phyloP scores from a whole-genome alignment of 2,329 filamentous ascomycete species.

The Pseudogymnoascus sp. region DNA sequence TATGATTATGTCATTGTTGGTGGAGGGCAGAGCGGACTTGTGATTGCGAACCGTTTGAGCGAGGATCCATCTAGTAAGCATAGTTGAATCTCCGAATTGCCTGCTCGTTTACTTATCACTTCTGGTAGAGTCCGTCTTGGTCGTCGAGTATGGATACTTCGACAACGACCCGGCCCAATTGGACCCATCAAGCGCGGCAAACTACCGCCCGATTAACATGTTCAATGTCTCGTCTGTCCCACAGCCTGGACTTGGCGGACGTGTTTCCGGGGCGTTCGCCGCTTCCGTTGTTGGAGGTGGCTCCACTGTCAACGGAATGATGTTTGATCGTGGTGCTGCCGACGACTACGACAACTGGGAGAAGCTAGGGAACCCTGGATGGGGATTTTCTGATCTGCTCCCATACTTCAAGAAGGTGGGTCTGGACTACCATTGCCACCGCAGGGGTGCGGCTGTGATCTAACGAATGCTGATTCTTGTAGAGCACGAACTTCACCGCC shows the following conservation, averaged over 20 bases:
- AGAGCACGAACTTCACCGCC: conserved; percentile 31
- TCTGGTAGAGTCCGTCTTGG: conserved; percentile 2
- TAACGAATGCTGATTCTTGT: neutral
- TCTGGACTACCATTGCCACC: conserved; percentile 12
- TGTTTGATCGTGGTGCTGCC: conserved; percentile 30
- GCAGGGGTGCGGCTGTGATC: neutral
- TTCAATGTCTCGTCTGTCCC: conserved; percentile 9
- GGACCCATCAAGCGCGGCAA: neutral
- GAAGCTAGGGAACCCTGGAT: conserved; percentile 36
- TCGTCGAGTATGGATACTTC: conserved; percentile 5
- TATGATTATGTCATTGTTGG: conserved; percentile 35
- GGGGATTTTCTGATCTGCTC: conserved; percentile 33
- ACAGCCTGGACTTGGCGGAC: conserved; percentile 7
- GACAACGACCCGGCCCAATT: neutral
- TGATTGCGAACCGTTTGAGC: conserved; percentile 34
- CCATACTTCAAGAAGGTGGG: conserved; percentile 34
- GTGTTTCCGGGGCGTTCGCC: neutral
- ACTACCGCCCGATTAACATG: neutral
- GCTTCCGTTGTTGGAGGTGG: conserved; percentile 28
- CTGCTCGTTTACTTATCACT: neutral
- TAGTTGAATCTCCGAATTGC: neutral
- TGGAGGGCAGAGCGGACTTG: conserved; percentile 37
- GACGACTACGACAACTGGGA: conserved; percentile 38
- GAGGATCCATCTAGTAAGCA: conserved; percentile 24
- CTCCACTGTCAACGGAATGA: conserved; percentile 33